Evolutionary conservation across 192 early-diverging fungal species (phyloP).

Genomic region (Backusella luteola): DNA sequence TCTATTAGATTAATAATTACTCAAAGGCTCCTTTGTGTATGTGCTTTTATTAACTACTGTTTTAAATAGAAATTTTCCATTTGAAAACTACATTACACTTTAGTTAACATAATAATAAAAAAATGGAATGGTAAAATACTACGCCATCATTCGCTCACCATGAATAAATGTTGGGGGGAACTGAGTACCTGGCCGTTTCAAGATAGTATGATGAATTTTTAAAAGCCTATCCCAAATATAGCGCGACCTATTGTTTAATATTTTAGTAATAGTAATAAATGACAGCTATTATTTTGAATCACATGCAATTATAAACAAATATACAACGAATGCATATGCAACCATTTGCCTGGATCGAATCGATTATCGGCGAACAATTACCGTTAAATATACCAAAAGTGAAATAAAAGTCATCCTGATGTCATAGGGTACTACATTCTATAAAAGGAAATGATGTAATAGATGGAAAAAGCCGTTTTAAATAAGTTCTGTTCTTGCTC

Average conservation of each 20-base stretch:
- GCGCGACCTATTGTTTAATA: not conserved
- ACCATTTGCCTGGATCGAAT: not conserved
- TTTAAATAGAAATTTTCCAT: no score
- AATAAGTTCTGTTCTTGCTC: not conserved
- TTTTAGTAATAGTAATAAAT: not conserved
- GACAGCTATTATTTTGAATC: not conserved
- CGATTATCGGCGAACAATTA: not conserved
- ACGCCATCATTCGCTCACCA: not conserved
- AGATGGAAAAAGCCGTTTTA: not conserved
- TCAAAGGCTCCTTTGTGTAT: not conserved
- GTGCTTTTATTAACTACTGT: no score
- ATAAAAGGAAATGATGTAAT: constrained; percentile 8
- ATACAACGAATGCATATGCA: not conserved
- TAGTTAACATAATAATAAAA: not conserved
- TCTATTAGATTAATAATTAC: no score
- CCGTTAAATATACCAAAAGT: not conserved
- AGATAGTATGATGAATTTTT: not conserved
- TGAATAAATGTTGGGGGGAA: not conserved
- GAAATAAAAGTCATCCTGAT: not conserved
- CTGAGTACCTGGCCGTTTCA: not conserved
- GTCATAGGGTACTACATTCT: not conserved
- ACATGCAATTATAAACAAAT: not conserved
- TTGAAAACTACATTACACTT: no score
- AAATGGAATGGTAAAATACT: not conserved
- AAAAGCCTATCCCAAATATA: not conserved